phyloP scores from a whole-genome alignment of 2,329 filamentous ascomycete species.

The Ophiostoma ips region DNA sequence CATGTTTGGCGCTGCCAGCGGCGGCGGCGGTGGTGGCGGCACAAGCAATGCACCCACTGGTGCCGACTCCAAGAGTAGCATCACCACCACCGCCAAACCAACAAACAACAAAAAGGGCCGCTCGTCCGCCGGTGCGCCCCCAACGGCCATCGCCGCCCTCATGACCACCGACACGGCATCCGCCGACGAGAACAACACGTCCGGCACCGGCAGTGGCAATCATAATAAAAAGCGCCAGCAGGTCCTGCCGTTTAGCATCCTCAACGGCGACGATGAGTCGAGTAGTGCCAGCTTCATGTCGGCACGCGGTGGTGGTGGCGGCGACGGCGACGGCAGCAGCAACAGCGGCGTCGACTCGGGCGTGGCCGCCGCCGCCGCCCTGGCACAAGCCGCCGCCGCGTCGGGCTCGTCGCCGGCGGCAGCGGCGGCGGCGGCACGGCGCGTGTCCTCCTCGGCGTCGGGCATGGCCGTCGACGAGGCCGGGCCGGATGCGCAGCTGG shows the following conservation, averaged over 20 bases:
- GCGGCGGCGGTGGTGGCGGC: background rate
- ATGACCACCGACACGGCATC: conserved; percentile 4
- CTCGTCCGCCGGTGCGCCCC: conserved; percentile 2
- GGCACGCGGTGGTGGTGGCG: background rate
- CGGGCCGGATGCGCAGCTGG: conserved; percentile 13
- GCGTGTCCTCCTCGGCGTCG: background rate
- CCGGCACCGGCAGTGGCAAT: background rate
- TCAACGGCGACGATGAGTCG: conserved; percentile 5
- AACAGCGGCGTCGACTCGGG: conserved; percentile 3
- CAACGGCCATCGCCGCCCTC: conserved; percentile 10
- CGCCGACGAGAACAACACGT: background rate
- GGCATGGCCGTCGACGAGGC: background rate
- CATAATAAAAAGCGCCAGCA: conserved; percentile 13
- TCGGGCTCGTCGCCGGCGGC: conserved; percentile 4
- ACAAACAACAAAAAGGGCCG: conserved; percentile 4
- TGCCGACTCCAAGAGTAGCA: background rate
- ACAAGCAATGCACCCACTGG: background rate
- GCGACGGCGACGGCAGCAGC: background rate
- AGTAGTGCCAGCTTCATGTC: background rate
- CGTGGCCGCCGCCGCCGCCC: conserved; percentile 8
- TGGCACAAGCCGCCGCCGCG: conserved; percentile 11
- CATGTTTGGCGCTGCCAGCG: background rate
- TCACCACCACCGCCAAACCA: background rate
- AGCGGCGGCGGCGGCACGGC: background rate
- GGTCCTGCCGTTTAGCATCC: conserved; percentile 10